Evolutionary conservation across 805 yeast genomes (phyloP), one percentile per base, ranked within the genome.

Genomic region (Kuraishia ogatae): DNA sequence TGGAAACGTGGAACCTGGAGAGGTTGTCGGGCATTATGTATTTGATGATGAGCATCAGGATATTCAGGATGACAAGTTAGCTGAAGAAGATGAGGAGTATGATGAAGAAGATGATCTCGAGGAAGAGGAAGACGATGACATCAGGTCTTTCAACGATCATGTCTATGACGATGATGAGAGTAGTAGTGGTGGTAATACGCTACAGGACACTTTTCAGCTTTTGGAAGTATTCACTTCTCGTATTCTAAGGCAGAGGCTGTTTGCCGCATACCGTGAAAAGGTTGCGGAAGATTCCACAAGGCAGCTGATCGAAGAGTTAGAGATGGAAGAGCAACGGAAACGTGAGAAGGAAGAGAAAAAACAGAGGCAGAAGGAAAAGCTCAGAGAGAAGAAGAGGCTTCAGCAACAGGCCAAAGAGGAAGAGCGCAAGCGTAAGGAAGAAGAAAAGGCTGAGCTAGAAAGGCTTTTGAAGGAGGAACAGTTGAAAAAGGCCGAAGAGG

Each of bases 191-290:
- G 74, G 69, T 11, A 79, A 73, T n/a, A 74, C 64, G 66, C 82
- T 88, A 63, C 85, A 82, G 62, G 96, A 91, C 69, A 85, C 93
- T 13, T 85, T 92, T 46, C 82, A 87, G 24, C 79, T 89, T 76
- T 79, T 92, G 58, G 90, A 89, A 62, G 76, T 88, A 54, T 87
- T 90, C 55, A 88, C 92, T 1, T 85, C 94, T 3, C 82, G 89
- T 54, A 75, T 89, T 65, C 78, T 92, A 61, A 89, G 87, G 63
- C 84, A 82, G 60, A 79, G 90, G 50, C 79, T 92, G 35, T 75
- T 87, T 63, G 81, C 79, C 29, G 89, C 96, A 0, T 91, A 85
- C 64, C 87, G 87, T 58, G 92, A 86, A 62, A 86, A 83, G 59
- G 81, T 87, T 51, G 92, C 96, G 13, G 89, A 86, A 57, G 94